phyloP scores from a whole-genome alignment of 2,329 filamentous ascomycete species.

The Dryadomyces sulphureus region DNA sequence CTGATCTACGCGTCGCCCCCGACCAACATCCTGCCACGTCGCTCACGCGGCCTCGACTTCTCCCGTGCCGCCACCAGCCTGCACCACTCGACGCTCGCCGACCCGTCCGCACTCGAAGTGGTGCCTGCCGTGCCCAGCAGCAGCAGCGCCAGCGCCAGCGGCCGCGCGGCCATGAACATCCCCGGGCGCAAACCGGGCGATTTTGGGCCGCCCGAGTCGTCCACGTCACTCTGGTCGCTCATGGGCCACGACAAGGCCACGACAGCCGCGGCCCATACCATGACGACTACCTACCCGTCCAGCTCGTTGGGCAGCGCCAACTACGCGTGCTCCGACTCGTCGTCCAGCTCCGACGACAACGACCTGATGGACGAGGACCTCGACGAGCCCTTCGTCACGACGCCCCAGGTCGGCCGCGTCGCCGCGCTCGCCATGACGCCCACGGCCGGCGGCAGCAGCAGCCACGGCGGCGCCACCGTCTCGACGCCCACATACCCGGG shows the following conservation, averaged over 20 bases:
- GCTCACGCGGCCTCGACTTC: constrained; percentile 84
- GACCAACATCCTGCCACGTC: constrained; percentile 72
- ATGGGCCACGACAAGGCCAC: constrained; percentile 31
- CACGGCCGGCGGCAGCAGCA: constrained; percentile 16
- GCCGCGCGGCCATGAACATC: constrained; percentile 38
- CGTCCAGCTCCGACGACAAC: constrained; percentile 57
- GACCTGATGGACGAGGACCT: constrained; percentile 59
- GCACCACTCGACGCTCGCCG: constrained; percentile 87
- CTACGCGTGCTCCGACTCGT: constrained; percentile 57
- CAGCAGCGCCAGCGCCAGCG: neutral
- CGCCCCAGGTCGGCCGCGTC: constrained; percentile 59
- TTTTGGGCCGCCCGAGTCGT: constrained; percentile 44
- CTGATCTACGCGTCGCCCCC: constrained; percentile 80
- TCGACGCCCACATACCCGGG: constrained; percentile 42
- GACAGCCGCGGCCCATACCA: constrained; percentile 44
- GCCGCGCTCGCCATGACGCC: constrained; percentile 23
- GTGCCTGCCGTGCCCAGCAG: constrained; percentile 59
- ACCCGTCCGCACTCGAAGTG: constrained; percentile 75
- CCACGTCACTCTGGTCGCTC: constrained; percentile 57
- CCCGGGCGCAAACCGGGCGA: constrained; percentile 32
- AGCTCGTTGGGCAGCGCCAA: constrained; percentile 69
- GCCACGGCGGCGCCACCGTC: too few species aligned
- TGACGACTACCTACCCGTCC: constrained; percentile 54
- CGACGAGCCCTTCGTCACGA: constrained; percentile 69
- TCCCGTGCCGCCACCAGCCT: constrained; percentile 85